phyloP scores from a whole-genome alignment of 805 yeast species.

The Wickerhamomyces subpelliculosus region DNA sequence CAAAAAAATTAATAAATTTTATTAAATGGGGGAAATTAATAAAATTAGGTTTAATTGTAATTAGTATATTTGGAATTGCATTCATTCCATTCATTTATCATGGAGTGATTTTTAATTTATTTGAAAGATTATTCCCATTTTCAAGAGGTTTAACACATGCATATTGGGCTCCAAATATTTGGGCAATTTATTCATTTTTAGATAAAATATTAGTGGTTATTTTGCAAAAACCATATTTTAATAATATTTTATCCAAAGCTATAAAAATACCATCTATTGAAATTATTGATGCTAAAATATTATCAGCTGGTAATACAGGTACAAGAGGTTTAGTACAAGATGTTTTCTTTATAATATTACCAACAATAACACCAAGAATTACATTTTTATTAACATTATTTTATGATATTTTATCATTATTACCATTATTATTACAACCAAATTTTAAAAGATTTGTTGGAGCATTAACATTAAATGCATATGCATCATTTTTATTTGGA shows the following conservation, averaged over 20 bases:
- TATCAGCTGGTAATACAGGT: constrained; percentile 33
- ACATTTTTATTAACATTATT: constrained; percentile 80
- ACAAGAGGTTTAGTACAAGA: constrained; percentile 94
- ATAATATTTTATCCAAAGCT: constrained; percentile 30
- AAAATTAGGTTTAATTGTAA: constrained; percentile 57
- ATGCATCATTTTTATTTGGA: constrained; percentile 86
- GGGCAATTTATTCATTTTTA: constrained; percentile 87
- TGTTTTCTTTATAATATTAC: constrained; percentile 72
- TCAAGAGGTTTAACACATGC: constrained; percentile 95
- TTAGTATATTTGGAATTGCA: constrained; percentile 72
- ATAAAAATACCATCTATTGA: constrained; percentile 26
- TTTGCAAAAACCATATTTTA: constrained; percentile 30
- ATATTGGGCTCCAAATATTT: constrained; percentile 97
- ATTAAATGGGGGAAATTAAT: constrained; percentile 51
- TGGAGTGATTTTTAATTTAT: constrained; percentile 54
- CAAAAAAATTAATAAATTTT: constrained; percentile 25
- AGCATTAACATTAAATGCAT: constrained; percentile 82
- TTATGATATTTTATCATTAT: constrained; percentile 70
- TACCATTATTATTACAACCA: constrained; percentile 68
- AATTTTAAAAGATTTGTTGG: constrained; percentile 76
- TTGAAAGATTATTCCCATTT: constrained; percentile 80
- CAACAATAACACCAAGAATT: constrained; percentile 68
- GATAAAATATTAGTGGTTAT: constrained; percentile 62
- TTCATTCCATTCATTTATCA: constrained; percentile 68
- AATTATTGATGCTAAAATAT: constrained; percentile 22